Conservation (phyloP, 2,329 filamentous ascomycete genomes). For the Chrysoporthe cubensis region DNA sequence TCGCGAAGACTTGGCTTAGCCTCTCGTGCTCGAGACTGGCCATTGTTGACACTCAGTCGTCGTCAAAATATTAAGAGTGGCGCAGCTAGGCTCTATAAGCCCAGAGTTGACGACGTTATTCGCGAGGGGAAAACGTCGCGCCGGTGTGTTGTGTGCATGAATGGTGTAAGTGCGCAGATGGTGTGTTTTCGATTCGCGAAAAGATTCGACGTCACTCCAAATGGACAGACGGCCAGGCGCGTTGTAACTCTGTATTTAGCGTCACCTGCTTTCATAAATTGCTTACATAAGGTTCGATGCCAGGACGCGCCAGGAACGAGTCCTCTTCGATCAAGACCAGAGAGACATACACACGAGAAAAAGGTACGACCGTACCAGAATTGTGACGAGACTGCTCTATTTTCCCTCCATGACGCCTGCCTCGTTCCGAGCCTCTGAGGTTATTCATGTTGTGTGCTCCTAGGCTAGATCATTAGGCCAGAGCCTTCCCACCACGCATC, state of each 20-base stretch:
- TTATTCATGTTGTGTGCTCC: too few relatives aligned
- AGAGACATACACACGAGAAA: background rate
- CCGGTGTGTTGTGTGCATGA: background rate
- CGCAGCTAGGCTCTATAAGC: background rate
- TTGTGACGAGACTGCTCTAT: background rate
- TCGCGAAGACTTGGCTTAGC: constrained; percentile 56
- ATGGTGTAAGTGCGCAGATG: background rate
- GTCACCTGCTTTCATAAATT: background rate
- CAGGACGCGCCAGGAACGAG: too few relatives aligned
- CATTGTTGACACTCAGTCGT: background rate
- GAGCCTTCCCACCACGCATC: background rate
- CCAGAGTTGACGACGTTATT: background rate
- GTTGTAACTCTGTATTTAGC: background rate
- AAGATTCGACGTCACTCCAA: constrained; percentile 13
- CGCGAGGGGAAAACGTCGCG: background rate
- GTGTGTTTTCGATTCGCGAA: constrained; percentile 4
- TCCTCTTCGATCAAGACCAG: background rate
- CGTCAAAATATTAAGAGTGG: background rate
- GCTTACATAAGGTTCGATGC: background rate
- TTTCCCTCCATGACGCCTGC: background rate
- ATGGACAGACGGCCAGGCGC: background rate
- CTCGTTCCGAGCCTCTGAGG: background rate
- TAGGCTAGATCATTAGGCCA: background rate
- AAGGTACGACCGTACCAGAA: background rate
- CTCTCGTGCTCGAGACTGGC: constrained; percentile 53